These are phyloP conservation scores for Neostapfia colusana DNA, from an alignment of 176 grass and related monocot species.

Conservation along the genomic window DNA sequence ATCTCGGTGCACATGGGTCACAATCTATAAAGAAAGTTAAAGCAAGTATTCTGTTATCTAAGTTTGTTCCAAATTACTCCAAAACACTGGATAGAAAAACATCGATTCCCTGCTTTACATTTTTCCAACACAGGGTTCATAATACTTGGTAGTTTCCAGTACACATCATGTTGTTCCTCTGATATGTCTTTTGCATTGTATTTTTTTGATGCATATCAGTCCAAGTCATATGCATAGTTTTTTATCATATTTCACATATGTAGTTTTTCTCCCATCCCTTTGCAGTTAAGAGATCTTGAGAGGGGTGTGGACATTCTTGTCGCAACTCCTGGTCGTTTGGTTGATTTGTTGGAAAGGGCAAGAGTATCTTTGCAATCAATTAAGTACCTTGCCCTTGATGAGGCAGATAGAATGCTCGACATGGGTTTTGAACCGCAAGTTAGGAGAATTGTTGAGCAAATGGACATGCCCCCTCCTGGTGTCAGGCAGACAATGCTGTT, in stretches of 20 bases:
- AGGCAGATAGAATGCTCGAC: conserved; percentile 99
- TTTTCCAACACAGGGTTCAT: no score
- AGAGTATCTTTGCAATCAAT: conserved; percentile 84
- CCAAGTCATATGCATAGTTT: neutral
- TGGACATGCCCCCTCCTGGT: conserved; percentile 84
- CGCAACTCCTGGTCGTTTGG: conserved; percentile 91
- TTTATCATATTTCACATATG: neutral
- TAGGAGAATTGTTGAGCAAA: conserved; percentile 93
- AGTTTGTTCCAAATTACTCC: no score
- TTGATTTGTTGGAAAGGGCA: conserved; percentile 89
- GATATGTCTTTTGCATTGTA: neutral
- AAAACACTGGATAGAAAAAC: neutral
- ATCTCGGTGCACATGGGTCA: neutral
- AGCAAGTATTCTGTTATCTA: no score
- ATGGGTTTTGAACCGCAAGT: conserved; percentile 99
- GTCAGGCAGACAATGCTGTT: conserved; percentile 88
- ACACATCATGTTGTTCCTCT: neutral
- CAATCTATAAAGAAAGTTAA: no score
- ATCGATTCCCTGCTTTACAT: no score
- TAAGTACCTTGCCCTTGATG: conserved; percentile 88
- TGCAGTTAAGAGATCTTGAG: conserved; percentile 88
- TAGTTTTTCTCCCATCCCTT: neutral
- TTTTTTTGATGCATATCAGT: neutral
- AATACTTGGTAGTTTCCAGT: no score
- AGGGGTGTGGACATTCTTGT: conserved; percentile 98